Conservation (phyloP, 2,329 filamentous ascomycete species). For the Phoma sp. region DNA sequence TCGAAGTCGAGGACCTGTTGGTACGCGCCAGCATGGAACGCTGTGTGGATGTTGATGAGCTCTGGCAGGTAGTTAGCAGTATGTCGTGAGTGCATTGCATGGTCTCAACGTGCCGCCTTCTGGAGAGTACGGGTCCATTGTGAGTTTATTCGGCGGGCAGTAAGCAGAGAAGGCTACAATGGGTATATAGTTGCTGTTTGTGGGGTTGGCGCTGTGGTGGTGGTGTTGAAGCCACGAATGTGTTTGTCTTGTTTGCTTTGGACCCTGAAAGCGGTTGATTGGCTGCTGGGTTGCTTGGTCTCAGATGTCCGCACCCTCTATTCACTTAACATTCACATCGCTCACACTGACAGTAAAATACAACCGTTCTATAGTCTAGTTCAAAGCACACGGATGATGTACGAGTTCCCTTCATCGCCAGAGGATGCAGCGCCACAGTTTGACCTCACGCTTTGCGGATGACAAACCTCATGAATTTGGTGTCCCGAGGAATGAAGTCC, state of each 20-base stretch:
- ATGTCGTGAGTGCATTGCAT: background rate
- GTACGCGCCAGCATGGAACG: constrained; percentile 81
- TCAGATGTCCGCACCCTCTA: background rate
- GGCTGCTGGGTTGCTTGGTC: constrained; percentile 12
- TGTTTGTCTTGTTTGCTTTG: constrained; percentile 40
- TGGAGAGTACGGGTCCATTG: constrained; percentile 65
- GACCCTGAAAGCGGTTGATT: constrained; percentile 33
- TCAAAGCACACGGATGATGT: background rate
- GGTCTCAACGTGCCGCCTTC: constrained; percentile 61
- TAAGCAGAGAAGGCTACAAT: constrained; percentile 3
- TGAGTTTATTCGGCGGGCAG: constrained; percentile 1
- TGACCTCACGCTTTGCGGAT: constrained; percentile 20
- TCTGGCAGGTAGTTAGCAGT: constrained; percentile 52
- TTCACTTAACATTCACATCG: background rate
- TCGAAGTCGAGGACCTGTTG: constrained; percentile 86
- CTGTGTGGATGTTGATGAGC: constrained; percentile 71
- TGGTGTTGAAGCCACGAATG: constrained; percentile 41
- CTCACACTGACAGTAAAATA: background rate
- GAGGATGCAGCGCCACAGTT: background rate
- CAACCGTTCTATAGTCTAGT: background rate
- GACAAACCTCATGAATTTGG: constrained; percentile 35
- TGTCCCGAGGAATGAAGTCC: constrained; percentile 31
- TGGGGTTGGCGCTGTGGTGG: constrained; percentile 18
- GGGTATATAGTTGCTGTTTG: background rate
- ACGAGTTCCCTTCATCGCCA: no score